Evolutionary conservation across 208 protist species (phyloP), one percentile per base, ranked within the genome.

Genomic region (Blastocrithidia nonstop): DNA sequence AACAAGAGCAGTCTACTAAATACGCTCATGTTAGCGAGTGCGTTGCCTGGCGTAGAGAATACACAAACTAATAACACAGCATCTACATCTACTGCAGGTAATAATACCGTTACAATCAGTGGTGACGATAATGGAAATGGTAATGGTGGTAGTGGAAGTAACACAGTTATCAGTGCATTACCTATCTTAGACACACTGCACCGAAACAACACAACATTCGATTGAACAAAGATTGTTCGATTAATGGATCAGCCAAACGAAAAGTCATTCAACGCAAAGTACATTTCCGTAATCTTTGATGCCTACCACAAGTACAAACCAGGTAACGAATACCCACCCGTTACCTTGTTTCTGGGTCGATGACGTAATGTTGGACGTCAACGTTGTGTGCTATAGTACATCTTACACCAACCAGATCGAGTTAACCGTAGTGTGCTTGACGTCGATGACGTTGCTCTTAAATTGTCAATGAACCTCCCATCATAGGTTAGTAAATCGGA

Each of bases 241-340:
- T 37, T 72, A 44, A 71, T 93, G n/a, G 84, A 88, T 54, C 62
- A 78, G 46, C 61, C 63, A 4, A 59, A 51, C 1, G 69, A 64
- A 37, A 68, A 76, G 23, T 27, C 71, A n/a, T 85, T 87, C 50
- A 45, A 61, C 31, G 45, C 56, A 28, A 84, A 84, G 54, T 71
- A 77, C 58, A 78, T 93, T 46, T 69, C 70, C 29, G 74, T 88
- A 50, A 74, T 93, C 33, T 83, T 88, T 44, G 79, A 87, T 26
- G 73, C 79, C 21, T 93, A 93, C 49, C 61, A 80, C 57, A 72
- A 71, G 52, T 85, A 83, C 59, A 85, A 81, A 44, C 40, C 55
- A 15, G 67, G 61, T 11, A 57, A 50, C 43, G 63, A 78, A 48
- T 88, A 84, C 57, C 82, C 78, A n/a, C 60, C 77, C 6, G 50